A percentile compares a stretch with the other conserved stretches of the same genome.
phyloP scores from a whole-genome alignment of 371 early-diverging fungal species.

The Rhizopus sp. region DNA sequence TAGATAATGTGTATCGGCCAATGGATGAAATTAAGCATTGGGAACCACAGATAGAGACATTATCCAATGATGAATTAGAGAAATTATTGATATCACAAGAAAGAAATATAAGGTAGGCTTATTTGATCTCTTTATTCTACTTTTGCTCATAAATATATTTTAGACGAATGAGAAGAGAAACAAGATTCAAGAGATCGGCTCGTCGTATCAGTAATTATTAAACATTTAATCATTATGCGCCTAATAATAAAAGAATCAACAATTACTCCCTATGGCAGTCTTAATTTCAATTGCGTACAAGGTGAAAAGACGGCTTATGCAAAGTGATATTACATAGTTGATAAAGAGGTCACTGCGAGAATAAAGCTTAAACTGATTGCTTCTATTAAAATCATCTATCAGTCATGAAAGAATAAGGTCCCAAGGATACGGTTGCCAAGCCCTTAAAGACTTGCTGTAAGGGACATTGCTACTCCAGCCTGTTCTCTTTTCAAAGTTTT shows the following conservation, averaged over 20 bases:
- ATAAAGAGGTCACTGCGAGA: not conserved
- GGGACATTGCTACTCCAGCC: not conserved
- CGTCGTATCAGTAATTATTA: slow-evolving; percentile 19
- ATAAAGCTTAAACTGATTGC: not conserved
- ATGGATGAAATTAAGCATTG: slow-evolving; percentile 74
- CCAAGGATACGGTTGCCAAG: too few species aligned
- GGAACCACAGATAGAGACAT: slow-evolving; percentile 79
- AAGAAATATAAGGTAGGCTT: slow-evolving; percentile 65
- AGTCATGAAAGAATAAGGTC: too few species aligned
- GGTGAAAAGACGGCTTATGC: not conserved
- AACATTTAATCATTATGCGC: slow-evolving; percentile 2
- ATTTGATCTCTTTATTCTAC: not conserved
- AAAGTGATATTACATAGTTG: not conserved
- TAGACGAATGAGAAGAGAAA: slow-evolving; percentile 41
- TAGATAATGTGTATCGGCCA: slow-evolving; percentile 61
- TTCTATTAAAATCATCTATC: too few species aligned
- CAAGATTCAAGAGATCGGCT: slow-evolving; percentile 33
- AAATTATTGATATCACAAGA: slow-evolving; percentile 79
- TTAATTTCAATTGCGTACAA: too few species aligned
- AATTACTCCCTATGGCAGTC: too few species aligned
- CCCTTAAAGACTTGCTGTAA: too few species aligned
- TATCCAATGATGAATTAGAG: slow-evolving; percentile 83
- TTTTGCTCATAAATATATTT: not conserved
- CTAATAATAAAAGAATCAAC: too few species aligned
- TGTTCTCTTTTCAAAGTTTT: not conserved